phyloP scores from a whole-genome alignment of 768 basidiomycete species.

The Exsudoporus frostii region DNA sequence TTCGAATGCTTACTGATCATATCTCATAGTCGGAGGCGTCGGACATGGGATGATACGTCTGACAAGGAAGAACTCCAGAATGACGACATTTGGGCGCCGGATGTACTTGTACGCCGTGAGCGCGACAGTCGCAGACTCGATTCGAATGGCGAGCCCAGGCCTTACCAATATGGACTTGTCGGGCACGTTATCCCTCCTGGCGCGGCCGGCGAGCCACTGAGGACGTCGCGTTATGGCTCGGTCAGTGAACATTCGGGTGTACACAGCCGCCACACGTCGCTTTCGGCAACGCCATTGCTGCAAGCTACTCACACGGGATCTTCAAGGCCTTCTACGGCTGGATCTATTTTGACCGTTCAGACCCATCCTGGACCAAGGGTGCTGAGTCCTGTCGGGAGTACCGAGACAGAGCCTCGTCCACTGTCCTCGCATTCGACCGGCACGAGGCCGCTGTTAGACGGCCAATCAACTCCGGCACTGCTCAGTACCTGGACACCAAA shows the following conservation, averaged over 20 bases:
- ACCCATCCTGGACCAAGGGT: constrained; percentile 11
- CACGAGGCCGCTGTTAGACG: constrained; percentile 6
- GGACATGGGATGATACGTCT: constrained; percentile 50
- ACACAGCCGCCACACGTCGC: constrained; percentile 26
- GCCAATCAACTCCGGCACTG: neutral
- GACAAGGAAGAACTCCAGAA: constrained; percentile 38
- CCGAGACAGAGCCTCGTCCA: constrained; percentile 14
- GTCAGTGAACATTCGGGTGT: constrained; percentile 18
- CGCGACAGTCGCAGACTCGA: constrained; percentile 30
- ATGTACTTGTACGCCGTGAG: constrained; percentile 15
- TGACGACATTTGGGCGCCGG: constrained; percentile 20
- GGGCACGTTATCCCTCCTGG: constrained; percentile 38
- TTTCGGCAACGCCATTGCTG: constrained; percentile 25
- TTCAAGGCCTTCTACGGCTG: constrained; percentile 44
- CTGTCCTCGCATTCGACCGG: constrained; percentile 21
- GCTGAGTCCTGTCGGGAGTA: neutral
- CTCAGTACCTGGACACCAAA: constrained; percentile 16
- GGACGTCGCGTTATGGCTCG: constrained; percentile 32
- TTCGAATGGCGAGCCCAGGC: constrained; percentile 42
- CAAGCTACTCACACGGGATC: constrained; percentile 11
- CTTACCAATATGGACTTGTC: constrained; percentile 63
- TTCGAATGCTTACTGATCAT: constrained; percentile 10
- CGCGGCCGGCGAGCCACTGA: constrained; percentile 30
- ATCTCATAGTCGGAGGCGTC: constrained; percentile 40
- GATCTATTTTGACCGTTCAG: constrained; percentile 38